Percentiles rank a stretch among this genome's conserved stretches.
Conservation (phyloP, 345 rosid species). For the Camelina neglecta region DNA sequence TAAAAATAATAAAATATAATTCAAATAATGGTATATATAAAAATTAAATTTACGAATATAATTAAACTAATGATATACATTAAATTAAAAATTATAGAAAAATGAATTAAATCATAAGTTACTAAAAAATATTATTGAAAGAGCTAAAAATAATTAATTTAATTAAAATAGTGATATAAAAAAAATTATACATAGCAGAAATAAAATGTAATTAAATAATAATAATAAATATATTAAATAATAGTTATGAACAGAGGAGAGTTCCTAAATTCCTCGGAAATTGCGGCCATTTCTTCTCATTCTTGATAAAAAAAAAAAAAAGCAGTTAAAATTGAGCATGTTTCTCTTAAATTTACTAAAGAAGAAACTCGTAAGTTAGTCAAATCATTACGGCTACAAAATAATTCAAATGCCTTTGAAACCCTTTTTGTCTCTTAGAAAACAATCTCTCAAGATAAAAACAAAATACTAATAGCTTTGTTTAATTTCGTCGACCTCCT, state of each 20-base stretch:
- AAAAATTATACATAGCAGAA: too few relatives aligned
- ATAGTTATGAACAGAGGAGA: neutral
- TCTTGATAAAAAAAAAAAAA: neutral
- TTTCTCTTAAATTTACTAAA: neutral
- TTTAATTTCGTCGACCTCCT: constrained; percentile 18
- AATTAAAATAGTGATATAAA: too few relatives aligned
- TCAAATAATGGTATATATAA: too few relatives aligned
- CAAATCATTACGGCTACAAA: constrained; percentile 13
- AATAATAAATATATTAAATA: too few relatives aligned
- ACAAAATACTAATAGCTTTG: constrained; percentile 10
- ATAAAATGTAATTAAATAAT: too few relatives aligned
- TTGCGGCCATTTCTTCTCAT: neutral
- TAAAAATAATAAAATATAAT: too few relatives aligned
- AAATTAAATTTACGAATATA: too few relatives aligned
- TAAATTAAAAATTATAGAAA: too few relatives aligned
- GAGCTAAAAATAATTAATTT: too few relatives aligned
- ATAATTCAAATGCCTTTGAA: neutral
- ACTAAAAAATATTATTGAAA: too few relatives aligned
- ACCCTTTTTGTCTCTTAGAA: neutral
- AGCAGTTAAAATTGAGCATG: neutral
- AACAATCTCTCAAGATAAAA: constrained; percentile 20
- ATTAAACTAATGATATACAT: too few relatives aligned
- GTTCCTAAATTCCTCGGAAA: neutral
- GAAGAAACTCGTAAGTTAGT: neutral
- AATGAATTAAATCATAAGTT: too few relatives aligned